Evolutionary conservation across 2,329 filamentous ascomycete genomes (phyloP).

Genomic region (Exserohilum turcica): DNA sequence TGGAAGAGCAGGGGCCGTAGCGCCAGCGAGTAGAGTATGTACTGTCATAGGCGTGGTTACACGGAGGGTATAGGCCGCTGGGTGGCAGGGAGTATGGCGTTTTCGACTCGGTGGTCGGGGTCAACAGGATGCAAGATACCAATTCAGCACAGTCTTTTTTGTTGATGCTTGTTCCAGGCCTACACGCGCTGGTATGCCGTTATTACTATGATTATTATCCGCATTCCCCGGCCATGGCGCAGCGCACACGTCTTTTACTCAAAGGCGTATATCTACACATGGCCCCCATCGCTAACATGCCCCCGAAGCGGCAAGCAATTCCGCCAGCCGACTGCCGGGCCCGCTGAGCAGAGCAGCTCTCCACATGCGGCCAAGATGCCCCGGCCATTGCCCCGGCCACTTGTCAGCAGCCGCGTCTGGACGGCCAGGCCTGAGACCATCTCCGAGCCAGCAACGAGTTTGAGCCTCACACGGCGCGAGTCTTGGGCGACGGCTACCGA

Average conservation of each 20-base stretch:
- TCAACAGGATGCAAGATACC: not conserved
- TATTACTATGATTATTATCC: too few species aligned
- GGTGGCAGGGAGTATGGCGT: not conserved
- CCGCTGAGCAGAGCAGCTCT: not conserved
- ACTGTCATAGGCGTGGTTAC: too few species aligned
- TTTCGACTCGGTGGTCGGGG: not conserved
- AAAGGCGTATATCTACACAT: conserved; percentile 11
- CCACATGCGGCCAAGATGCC: conserved; percentile 30
- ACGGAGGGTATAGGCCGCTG: too few species aligned
- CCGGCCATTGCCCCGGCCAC: conserved; percentile 17
- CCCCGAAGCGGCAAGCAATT: conserved; percentile 27
- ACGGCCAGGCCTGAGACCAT: conserved; percentile 3
- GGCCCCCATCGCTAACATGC: conserved; percentile 11
- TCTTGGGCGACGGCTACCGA: conserved; percentile 28
- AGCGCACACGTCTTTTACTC: conserved; percentile 3
- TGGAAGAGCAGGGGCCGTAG: conserved; percentile 24
- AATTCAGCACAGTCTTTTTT: not conserved
- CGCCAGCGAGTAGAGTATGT: not conserved
- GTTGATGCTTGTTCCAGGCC: not conserved
- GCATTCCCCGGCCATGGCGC: not conserved
- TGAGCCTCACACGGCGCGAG: conserved; percentile 35
- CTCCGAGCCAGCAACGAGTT: conserved; percentile 31
- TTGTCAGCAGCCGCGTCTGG: conserved; percentile 11
- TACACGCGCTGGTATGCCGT: too few species aligned
- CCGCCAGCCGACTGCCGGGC: conserved; percentile 17